A percentile compares a stretch with the other conserved stretches of the same genome.
These are phyloP conservation scores for Coemansia sp. DNA, from an alignment of 192 early-diverging fungal genomes.

Conservation along the genomic window DNA sequence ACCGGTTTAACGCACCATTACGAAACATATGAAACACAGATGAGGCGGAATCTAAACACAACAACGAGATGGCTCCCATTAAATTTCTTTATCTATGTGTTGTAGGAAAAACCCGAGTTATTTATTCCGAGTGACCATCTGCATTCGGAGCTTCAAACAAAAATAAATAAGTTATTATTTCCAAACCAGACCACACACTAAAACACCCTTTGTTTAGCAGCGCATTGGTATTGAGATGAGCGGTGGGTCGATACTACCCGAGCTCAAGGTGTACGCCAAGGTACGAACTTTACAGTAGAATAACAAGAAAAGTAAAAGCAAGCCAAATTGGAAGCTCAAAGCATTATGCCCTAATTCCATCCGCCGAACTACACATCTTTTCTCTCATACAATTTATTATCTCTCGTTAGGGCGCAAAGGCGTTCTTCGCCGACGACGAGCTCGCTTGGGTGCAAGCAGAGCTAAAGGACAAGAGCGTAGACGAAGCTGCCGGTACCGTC, in stretches of 20 bases:
- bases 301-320: background rate
- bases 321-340: background rate
- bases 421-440: slow-evolving; percentile 43
- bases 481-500: slow-evolving; percentile 23
- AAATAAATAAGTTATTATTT: background rate
- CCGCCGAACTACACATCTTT: background rate
- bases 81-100: too few relatives aligned
- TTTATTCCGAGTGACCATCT: too few relatives aligned
- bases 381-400: background rate
- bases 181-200: background rate
- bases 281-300: slow-evolving; percentile 12
- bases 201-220: too few relatives aligned
- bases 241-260: slow-evolving; percentile 24
- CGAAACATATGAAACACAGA: too few relatives aligned
- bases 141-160: too few relatives aligned
- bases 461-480: slow-evolving; percentile 39
- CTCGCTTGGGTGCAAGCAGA: slow-evolving; percentile 40
- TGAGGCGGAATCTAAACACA: too few relatives aligned
- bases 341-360: background rate
- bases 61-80: too few relatives aligned
- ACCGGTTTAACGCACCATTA: too few relatives aligned
- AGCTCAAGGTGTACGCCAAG: slow-evolving; percentile 51
- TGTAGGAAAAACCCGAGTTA: too few relatives aligned
- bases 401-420: slow-evolving; percentile 37
- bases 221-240: slow-evolving; percentile 7